phyloP scores from a whole-genome alignment of 176 grass and related monocot genomes.

The Cocos nucifera region DNA sequence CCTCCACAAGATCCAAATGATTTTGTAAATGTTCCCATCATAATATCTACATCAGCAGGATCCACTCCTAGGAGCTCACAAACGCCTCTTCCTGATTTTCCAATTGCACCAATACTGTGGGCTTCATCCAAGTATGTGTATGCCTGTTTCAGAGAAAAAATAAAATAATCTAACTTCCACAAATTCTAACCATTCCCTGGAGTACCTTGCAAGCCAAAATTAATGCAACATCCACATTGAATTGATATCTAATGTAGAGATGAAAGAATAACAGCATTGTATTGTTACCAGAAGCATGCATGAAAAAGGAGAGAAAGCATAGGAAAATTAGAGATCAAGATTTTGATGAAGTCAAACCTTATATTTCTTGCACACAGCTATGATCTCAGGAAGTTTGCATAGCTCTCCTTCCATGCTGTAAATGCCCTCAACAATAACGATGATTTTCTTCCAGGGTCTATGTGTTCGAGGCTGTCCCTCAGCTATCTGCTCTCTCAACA shows the following conservation, averaged over 20 bases:
- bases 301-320: no score
- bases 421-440: constrained; percentile 91
- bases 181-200: no score
- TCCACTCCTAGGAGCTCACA: constrained; percentile 86
- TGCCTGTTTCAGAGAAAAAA: constrained; percentile 36
- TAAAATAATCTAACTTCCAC: not conserved
- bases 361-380: constrained; percentile 90
- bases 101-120: constrained; percentile 92
- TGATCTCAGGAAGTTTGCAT: constrained; percentile 82
- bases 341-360: constrained; percentile 35
- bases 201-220: no score
- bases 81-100: constrained; percentile 74
- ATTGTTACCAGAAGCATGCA: no score
- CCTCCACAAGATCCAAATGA: constrained; percentile 91
- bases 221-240: no score
- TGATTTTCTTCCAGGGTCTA: constrained; percentile 93
- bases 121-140: constrained; percentile 95
- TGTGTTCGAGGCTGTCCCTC: constrained; percentile 75
- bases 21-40: constrained; percentile 99
- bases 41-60: constrained; percentile 81
- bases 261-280: no score
- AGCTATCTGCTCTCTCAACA: constrained; percentile 81
- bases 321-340: no score
- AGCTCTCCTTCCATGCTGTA: constrained; percentile 98
- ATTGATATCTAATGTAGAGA: no score